Evolutionary conservation across 1,284 basidiomycete species (phyloP), one percentile per base, ranked within the genome.

Genomic region (Leccinum fuscescens): DNA sequence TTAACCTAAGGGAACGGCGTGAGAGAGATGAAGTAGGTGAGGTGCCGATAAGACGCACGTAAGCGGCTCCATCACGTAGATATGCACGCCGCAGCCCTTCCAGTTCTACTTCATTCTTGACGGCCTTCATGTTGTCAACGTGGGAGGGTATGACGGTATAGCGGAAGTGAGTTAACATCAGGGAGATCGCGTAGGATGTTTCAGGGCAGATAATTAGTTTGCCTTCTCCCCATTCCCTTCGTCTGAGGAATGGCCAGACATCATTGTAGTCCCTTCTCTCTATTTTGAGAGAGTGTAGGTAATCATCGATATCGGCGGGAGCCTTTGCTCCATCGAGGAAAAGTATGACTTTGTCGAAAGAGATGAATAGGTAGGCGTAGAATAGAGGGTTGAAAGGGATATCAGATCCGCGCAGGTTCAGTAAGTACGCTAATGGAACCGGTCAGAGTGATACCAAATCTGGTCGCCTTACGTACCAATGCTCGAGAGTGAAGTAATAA

Each of bases 351-450:
- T 72, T 74, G 17, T 88, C 79, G 8, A 85, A 70, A 2, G 86
- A 84, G 42, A 96, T 80, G 67, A 88, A 92, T 9, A 94, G 74
- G 69, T 96, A 96, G 0, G 91, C 84, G 56, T 90, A 90, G 76
- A 96, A 95, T 8, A 96, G 82, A 0, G 94, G 94, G 67, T 91
- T 93, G 78, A 86, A 92, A 0, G 91, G 92, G 33, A 97, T 88
- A 69, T 97, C 95, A 4, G 84, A 83, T 51, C 93, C 93, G 54
- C 95, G 87, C 56, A 94, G 29, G 53, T 64, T 60, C 50, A 62
- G 39, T 56, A 58, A 33, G 60, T 73, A 71, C 3, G 69, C 69
- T 70, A 15, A 57, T 14, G 42, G 61, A 24, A 29, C n/a, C 39
- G 11, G 58, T 74, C 39, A 70, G 55, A 4, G 37, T 12, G n/a